Percentiles rank a stretch among this genome's conserved stretches.
Evolutionary conservation across 805 yeast genomes (phyloP).

Genomic region (Kodamaea fukazawae): DNA sequence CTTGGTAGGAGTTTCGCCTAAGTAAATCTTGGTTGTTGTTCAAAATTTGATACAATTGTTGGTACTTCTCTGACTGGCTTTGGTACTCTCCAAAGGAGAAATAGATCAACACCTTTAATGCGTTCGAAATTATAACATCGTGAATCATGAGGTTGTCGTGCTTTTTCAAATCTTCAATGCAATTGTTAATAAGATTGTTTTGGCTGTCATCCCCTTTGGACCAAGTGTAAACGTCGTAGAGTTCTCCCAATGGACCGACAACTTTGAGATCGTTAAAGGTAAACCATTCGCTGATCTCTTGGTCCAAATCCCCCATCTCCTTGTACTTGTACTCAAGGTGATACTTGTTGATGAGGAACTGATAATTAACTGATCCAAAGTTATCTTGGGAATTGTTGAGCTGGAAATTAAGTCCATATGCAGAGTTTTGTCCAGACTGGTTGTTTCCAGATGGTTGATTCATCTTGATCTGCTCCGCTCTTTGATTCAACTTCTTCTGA

Average conservation of each 20-base stretch:
- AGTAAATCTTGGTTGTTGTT: slow-evolving; percentile 11
- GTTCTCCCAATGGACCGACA: slow-evolving; percentile 18
- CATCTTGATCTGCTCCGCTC: slow-evolving; percentile 36
- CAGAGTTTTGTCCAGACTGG: slow-evolving; percentile 1
- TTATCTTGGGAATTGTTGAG: slow-evolving; percentile 12
- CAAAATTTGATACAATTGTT: slow-evolving; percentile 18
- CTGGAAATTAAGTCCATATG: slow-evolving; percentile 3
- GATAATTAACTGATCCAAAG: slow-evolving; percentile 17
- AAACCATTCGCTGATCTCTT: slow-evolving; percentile 41
- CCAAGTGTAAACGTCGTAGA: slow-evolving; percentile 9
- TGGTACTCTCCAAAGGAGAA: slow-evolving; percentile 26
- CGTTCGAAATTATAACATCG: slow-evolving; percentile 7
- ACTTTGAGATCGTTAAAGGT: slow-evolving; percentile 27
- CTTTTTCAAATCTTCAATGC: slow-evolving; percentile 4
- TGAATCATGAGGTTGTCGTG: slow-evolving; percentile 1
- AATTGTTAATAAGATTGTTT: not conserved
- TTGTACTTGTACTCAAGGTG: slow-evolving; percentile 28
- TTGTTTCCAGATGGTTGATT: slow-evolving; percentile 10
- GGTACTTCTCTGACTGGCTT: slow-evolving; percentile 10
- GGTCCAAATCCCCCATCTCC: slow-evolving; percentile 25
- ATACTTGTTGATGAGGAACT: slow-evolving; percentile 31
- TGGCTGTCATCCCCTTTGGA: slow-evolving; percentile 7
- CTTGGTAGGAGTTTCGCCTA: slow-evolving; percentile 7
- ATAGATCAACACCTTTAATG: slow-evolving; percentile 19
- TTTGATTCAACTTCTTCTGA: slow-evolving; percentile 39